These are phyloP conservation scores for Diaporthe caulivora DNA, from an alignment of 2,329 filamentous ascomycete genomes.

Conservation along the genomic window DNA sequence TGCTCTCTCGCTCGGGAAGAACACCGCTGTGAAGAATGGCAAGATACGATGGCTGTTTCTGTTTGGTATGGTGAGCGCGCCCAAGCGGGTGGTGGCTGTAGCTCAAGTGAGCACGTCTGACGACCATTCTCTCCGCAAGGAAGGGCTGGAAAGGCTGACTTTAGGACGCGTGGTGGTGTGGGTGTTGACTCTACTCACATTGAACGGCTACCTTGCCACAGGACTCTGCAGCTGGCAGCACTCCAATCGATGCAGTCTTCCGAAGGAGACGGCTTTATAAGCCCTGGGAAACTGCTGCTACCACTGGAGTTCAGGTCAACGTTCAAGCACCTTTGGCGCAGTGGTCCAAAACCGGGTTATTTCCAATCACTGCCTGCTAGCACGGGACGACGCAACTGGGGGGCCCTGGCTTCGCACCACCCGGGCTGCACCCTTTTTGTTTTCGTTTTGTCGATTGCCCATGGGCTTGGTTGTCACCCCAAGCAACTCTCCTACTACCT, in stretches of 20 bases:
- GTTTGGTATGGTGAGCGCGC: not conserved
- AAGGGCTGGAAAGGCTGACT: not conserved
- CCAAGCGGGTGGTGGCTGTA: not conserved
- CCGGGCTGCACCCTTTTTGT: slow-evolving; percentile 4
- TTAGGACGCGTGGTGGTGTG: not conserved
- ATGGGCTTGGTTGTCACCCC: not conserved
- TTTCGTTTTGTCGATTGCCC: not conserved
- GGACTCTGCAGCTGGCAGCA: not conserved
- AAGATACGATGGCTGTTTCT: not conserved
- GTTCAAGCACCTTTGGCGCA: slow-evolving; percentile 22
- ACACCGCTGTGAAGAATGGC: not conserved
- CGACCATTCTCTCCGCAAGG: not conserved
- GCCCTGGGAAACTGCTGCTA: not conserved
- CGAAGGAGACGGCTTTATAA: not conserved
- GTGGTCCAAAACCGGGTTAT: slow-evolving; percentile 20
- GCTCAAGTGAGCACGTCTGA: not conserved
- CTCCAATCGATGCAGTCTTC: not conserved
- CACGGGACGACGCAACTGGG: slow-evolving; percentile 21
- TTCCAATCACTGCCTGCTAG: slow-evolving; percentile 10
- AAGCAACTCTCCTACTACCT: too few species aligned
- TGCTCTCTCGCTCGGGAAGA: not conserved
- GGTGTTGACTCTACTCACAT: not conserved
- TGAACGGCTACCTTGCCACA: not conserved
- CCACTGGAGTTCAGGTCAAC: not conserved
- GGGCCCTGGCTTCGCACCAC: slow-evolving; percentile 15